Conservation (phyloP, 345 rosid genomes). For the Erodium maritimum region DNA sequence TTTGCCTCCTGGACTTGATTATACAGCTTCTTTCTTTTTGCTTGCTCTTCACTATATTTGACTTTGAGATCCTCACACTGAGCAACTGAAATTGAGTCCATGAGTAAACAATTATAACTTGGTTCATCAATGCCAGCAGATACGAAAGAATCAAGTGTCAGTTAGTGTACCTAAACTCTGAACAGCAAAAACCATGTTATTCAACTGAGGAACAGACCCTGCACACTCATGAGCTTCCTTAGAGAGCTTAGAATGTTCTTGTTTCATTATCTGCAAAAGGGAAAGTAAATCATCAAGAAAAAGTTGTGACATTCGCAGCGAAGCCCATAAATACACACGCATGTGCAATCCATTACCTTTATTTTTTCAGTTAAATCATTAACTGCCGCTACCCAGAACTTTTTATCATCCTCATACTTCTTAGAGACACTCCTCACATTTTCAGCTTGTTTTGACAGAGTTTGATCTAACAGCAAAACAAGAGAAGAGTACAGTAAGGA, state of each 20-base stretch:
- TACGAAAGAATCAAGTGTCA: not conserved
- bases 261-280: constrained; percentile 54
- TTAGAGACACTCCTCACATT: constrained; percentile 40
- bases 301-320: not conserved
- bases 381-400: constrained; percentile 42
- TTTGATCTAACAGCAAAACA: constrained; percentile 40
- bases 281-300: constrained; percentile 6
- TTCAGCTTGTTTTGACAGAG: constrained; percentile 56
- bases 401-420: constrained; percentile 48
- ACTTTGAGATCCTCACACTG: constrained; percentile 84
- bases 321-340: not conserved
- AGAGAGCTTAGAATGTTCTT: constrained; percentile 67
- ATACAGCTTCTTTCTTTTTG: constrained; percentile 79
- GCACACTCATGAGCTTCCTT: constrained; percentile 72
- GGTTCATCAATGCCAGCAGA: not conserved
- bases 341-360: constrained; percentile 35
- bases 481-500: not conserved
- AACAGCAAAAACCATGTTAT: constrained; percentile 75
- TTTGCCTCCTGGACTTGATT: constrained; percentile 84
- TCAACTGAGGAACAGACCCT: constrained; percentile 66
- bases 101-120: constrained; percentile 11
- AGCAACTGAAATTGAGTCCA: constrained; percentile 44
- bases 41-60: constrained; percentile 73
- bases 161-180: constrained; percentile 65
- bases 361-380: constrained; percentile 44